Percentiles rank a stretch among this genome's conserved stretches.
phyloP scores from a whole-genome alignment of 2,329 filamentous ascomycete genomes.

The Colletotrichum gloeosporioides region DNA sequence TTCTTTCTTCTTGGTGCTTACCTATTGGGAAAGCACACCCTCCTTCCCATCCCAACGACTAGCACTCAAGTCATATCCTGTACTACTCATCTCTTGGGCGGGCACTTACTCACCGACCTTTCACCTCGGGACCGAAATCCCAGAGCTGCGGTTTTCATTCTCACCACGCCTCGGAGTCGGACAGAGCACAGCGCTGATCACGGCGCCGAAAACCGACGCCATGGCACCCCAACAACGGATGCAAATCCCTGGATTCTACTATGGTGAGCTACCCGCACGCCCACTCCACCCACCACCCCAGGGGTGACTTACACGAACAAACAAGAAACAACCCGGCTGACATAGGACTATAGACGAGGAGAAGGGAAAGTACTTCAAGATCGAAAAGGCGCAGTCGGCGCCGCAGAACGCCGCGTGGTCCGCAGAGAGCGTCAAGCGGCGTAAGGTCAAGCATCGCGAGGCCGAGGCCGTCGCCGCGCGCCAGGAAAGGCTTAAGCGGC shows the following conservation, averaged over 20 bases:
- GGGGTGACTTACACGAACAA: neutral
- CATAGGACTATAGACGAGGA: slow-evolving; percentile 46
- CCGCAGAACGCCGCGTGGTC: slow-evolving; percentile 59
- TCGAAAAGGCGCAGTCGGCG: slow-evolving; percentile 62
- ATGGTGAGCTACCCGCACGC: slow-evolving; percentile 41
- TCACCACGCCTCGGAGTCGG: neutral
- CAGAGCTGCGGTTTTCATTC: neutral
- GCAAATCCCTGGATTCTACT: slow-evolving; percentile 61
- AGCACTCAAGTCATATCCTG: neutral
- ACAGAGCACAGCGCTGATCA: neutral
- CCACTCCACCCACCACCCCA: neutral
- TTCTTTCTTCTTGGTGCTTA: neutral
- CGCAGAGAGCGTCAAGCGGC: slow-evolving; percentile 62
- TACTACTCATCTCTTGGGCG: neutral
- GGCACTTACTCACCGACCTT: neutral
- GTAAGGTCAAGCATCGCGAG: slow-evolving; percentile 49
- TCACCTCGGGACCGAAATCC: neutral
- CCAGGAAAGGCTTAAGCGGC: slow-evolving; percentile 35
- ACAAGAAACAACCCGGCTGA: neutral
- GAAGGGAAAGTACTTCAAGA: slow-evolving; percentile 72
- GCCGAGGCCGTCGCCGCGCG: slow-evolving; percentile 31
- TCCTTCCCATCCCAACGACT: neutral
- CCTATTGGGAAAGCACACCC: neutral
- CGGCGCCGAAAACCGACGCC: neutral
- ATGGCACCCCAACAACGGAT: slow-evolving; percentile 22